phyloP scores from a whole-genome alignment of 768 basidiomycete genomes.

The Auriscalpium microsporum region DNA sequence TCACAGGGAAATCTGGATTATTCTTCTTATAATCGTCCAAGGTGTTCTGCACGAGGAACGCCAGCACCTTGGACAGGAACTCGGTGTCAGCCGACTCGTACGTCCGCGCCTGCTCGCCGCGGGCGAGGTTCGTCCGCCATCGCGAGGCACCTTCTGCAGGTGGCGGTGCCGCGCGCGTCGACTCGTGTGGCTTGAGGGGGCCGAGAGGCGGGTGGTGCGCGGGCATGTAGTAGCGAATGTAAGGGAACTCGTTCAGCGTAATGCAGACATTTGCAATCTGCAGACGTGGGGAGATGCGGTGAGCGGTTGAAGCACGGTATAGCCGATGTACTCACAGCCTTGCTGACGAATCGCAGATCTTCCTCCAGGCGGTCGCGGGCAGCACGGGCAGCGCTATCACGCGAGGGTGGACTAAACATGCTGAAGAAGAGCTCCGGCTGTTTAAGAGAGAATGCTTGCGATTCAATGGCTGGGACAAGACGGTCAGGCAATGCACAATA shows the following conservation, averaged over 20 bases:
- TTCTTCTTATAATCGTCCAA: conserved; percentile 82
- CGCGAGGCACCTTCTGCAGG: conserved; percentile 55
- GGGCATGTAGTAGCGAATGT: conserved; percentile 88
- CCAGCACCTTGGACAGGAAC: conserved; percentile 72
- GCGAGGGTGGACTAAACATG: conserved; percentile 77
- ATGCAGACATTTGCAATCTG: conserved; percentile 88
- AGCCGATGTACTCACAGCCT: conserved; percentile 40
- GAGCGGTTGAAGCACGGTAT: background rate
- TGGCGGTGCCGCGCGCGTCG: conserved; percentile 54
- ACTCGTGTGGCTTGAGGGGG: conserved; percentile 60
- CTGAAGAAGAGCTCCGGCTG: conserved; percentile 79
- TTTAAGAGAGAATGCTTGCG: conserved; percentile 75
- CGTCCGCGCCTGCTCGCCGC: conserved; percentile 60
- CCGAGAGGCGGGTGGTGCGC: conserved; percentile 77
- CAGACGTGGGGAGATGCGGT: background rate
- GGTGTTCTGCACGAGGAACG: conserved; percentile 73
- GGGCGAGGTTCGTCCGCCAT: conserved; percentile 78
- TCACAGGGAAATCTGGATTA: conserved; percentile 82
- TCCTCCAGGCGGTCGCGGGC: conserved; percentile 78
- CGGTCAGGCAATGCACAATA: background rate
- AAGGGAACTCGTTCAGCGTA: conserved; percentile 84
- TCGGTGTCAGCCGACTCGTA: conserved; percentile 68
- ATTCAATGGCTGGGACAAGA: conserved; percentile 58
- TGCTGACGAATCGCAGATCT: conserved; percentile 70
- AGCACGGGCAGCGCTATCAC: conserved; percentile 53